Evolutionary conservation across 192 early-diverging fungal species (phyloP).

Genomic region (Entomortierella parvispora): DNA sequence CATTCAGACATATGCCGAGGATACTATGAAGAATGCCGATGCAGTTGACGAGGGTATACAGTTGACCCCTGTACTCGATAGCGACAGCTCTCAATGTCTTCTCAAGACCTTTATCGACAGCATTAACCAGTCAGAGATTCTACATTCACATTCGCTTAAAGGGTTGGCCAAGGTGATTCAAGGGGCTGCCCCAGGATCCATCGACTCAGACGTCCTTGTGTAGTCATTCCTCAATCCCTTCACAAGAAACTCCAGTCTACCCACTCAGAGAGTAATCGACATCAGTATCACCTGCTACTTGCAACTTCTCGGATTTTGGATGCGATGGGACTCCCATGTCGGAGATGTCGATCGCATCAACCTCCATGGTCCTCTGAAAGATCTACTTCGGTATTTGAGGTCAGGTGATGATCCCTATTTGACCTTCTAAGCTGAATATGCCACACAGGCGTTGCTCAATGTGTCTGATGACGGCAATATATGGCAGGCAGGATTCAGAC

Average conservation of each 20-base stretch:
- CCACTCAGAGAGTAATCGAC: neutral
- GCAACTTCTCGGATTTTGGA: neutral
- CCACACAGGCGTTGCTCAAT: neutral
- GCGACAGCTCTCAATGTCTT: neutral
- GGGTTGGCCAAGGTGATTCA: neutral
- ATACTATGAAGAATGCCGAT: neutral
- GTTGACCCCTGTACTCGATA: no score
- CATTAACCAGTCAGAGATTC: no score
- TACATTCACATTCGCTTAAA: no score
- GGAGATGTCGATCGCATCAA: neutral
- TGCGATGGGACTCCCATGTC: conserved; percentile 5
- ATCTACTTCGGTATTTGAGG: neutral
- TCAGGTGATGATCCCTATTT: neutral
- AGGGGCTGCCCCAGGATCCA: neutral
- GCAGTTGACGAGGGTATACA: neutral
- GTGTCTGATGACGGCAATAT: neutral
- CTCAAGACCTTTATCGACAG: neutral
- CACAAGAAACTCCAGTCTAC: neutral
- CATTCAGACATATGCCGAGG: neutral
- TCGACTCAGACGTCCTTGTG: neutral
- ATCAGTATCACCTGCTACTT: neutral
- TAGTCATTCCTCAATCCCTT: neutral
- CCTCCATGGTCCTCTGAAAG: conserved; percentile 6
- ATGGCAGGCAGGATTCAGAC: conserved; percentile 1
- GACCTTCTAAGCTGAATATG: conserved; percentile 1